phyloP scores from a whole-genome alignment of 345 rosid species.

The Psidium friedrichsthalianum region DNA sequence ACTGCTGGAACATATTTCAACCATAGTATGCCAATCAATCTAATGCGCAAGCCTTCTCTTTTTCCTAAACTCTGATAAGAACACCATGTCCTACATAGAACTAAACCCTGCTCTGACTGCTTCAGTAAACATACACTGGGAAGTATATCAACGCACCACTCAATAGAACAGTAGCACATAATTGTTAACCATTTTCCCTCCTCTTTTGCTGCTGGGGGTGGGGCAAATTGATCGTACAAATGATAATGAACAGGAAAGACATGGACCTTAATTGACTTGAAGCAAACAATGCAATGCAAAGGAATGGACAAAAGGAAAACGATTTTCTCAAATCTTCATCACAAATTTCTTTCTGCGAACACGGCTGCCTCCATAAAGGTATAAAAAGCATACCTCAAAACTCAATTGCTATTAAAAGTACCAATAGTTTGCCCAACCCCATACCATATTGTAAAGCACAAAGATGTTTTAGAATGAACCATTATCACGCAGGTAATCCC shows the following conservation, averaged over 20 bases:
- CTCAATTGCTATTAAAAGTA: neutral
- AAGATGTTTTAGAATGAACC: neutral
- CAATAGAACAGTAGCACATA: neutral
- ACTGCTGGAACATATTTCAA: neutral
- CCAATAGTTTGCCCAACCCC: neutral
- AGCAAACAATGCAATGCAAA: neutral
- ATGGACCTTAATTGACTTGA: neutral
- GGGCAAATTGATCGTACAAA: neutral
- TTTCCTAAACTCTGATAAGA: neutral
- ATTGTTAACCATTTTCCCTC: neutral
- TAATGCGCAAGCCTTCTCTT: neutral
- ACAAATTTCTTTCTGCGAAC: neutral
- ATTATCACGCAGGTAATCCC: neutral
- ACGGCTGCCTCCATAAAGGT: neutral
- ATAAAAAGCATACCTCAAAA: neutral
- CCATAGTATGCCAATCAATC: neutral
- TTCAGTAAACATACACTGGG: neutral
- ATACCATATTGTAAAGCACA: neutral
- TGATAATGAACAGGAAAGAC: neutral
- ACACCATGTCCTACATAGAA: neutral
- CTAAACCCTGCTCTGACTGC: neutral
- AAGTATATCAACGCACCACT: neutral
- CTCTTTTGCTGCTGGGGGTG: neutral
- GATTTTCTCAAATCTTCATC: neutral
- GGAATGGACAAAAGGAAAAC: neutral